A percentile compares a stretch with the other conserved stretches of the same genome.
Conservation (phyloP, 2,329 filamentous ascomycete species). For the Aaosphaeria arxii region DNA sequence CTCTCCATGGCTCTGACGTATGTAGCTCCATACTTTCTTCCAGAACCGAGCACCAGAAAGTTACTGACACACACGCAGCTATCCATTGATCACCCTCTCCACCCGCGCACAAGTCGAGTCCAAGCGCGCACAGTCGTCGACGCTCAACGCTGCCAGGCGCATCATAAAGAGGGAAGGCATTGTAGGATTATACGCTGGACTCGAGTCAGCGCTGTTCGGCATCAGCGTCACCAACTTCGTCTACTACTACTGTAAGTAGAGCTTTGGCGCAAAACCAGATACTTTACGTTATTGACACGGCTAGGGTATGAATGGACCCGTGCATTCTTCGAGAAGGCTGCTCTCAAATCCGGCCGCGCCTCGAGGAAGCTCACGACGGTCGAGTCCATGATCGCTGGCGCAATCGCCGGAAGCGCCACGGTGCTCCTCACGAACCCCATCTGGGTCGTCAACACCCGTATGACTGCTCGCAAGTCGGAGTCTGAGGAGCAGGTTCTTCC, state of each 20-base stretch:
- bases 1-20: constrained; percentile 95
- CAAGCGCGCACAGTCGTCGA: constrained; percentile 81
- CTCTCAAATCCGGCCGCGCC: constrained; percentile 67
- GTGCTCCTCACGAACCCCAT: constrained; percentile 97
- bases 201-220: constrained; percentile 92
- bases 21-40: constrained; percentile 1
- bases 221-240: constrained; percentile 99
- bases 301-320: constrained; percentile 92
- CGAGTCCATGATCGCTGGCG: constrained; percentile 93
- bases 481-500: constrained; percentile 39
- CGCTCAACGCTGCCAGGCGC: constrained; percentile 75
- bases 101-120: constrained; percentile 98
- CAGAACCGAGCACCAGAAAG: neutral
- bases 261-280: too few species aligned
- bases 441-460: constrained; percentile 98
- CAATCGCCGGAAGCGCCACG: constrained; percentile 88
- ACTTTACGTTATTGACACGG: too few species aligned
- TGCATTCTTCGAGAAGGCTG: constrained; percentile 76
- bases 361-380: constrained; percentile 82
- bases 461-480: constrained; percentile 82
- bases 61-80: constrained; percentile 51
- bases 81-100: constrained; percentile 94
- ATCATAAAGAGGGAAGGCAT: constrained; percentile 93
- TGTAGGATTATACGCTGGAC: constrained; percentile 82
- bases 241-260: constrained; percentile 82